These are phyloP conservation scores for Manihot esculenta DNA, from an alignment of 441 rosid genomes.

Conservation along the genomic window DNA sequence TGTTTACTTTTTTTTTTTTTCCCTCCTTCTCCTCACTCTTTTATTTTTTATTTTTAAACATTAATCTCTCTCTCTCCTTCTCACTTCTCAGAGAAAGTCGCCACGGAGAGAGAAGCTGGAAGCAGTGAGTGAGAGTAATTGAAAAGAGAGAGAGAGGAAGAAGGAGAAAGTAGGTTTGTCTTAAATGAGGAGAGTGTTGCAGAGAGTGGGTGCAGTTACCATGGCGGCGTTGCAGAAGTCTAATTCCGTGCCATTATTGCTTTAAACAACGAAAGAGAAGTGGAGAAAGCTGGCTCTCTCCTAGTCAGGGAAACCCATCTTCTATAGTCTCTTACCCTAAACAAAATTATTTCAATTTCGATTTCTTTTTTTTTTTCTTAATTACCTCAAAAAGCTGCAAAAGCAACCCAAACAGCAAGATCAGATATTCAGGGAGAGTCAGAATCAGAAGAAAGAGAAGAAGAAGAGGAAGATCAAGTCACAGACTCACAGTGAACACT, in stretches of 20 bases:
- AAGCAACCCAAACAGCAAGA: constrained; percentile 16
- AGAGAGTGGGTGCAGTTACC: constrained; percentile 57
- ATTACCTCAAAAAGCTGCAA: constrained; percentile 41
- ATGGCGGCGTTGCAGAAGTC: constrained; percentile 92
- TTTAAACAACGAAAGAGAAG: constrained; percentile 29
- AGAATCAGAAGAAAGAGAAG: constrained; percentile 6
- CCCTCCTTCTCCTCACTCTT: neutral
- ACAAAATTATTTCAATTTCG: constrained; percentile 5
- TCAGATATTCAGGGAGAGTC: constrained; percentile 24
- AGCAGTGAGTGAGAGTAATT: constrained; percentile 19
- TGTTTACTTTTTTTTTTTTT: too few species aligned
- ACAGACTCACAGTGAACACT: neutral
- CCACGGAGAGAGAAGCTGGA: constrained; percentile 11
- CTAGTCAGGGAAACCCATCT: constrained; percentile 1
- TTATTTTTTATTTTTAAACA: neutral
- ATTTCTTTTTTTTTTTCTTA: neutral
- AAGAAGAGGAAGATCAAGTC: constrained; percentile 16
- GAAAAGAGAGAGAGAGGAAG: constrained; percentile 32
- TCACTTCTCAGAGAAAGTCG: neutral
- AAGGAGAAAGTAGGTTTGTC: constrained; percentile 36
- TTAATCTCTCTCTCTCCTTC: constrained; percentile 8
- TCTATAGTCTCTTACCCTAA: constrained; percentile 19
- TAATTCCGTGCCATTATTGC: constrained; percentile 78
- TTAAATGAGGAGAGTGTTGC: constrained; percentile 48
- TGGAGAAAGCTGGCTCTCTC: neutral